Base-by-base conservation (phyloP, 352 stramenopile species). In the Aphanomyces invadans region DNA sequence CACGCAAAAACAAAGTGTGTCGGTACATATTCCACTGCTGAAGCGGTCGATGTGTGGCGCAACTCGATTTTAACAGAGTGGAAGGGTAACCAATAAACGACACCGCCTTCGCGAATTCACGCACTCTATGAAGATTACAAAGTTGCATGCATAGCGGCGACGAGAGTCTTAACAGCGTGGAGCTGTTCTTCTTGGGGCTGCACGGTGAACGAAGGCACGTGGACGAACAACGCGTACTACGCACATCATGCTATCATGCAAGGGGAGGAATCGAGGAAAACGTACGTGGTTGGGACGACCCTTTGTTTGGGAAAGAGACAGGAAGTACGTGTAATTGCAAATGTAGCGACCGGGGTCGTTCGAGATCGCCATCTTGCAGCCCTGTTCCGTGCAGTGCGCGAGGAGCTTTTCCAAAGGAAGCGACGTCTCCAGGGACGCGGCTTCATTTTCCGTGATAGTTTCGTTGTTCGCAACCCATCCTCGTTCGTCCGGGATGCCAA, bases 261-360 rank as follows among this genome's bases (percentile, higher is more conserved):
- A 26, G 17, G 65, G 19, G 4, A 3, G 25, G 29, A 9, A 28
- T 48, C n/a, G 1, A 45, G 59, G 1, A 11, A n/a, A 21, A 9
- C 28, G 49, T 62, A 66, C 70, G 29, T 77, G 59, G 11, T 67
- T 69, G 21, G 64, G 69, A 28, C 81, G 75, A 23, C 70, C 53
- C 38, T 88, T 81, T 65, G 74, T 69, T 80, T 82, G 89, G 38
- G 80, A 69, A 15, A 94, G 79, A 71, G 83, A 92, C 32, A 78
- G 70, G 69, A 81, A 94, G 76, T 90, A 94, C 17, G 90, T 83
- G 66, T 77, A 91, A 72, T 94, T 94, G 74, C 85, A 94, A 62
- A 94, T 90, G 74, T 90, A 94, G 25, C 85, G 74, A 4, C 85
- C 85, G 1, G 83, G 83, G 65, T 94, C 80, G 11, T 65, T 88